phyloP scores from a whole-genome alignment of 805 yeast genomes.

The Isabelozyma heimii region DNA sequence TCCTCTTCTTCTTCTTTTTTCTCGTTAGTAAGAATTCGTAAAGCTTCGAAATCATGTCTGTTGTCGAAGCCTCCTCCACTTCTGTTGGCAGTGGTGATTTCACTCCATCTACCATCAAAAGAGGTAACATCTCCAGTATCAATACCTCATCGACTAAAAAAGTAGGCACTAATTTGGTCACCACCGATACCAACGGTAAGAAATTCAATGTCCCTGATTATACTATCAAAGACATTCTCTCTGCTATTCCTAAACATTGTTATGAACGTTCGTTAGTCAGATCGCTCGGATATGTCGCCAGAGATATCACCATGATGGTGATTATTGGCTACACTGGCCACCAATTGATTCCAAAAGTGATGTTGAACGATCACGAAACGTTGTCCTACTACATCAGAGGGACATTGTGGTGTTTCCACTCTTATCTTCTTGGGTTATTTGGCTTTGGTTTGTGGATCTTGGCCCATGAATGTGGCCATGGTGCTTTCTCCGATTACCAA shows the following conservation, averaged over 20 bases:
- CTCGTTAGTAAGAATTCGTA: not conserved
- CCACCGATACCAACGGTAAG: constrained; percentile 52
- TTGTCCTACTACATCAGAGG: constrained; percentile 29
- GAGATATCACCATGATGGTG: constrained; percentile 49
- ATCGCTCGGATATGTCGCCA: constrained; percentile 50
- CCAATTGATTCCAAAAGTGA: constrained; percentile 41
- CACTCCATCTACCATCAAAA: constrained; percentile 2
- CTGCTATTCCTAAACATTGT: constrained; percentile 60
- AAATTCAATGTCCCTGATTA: constrained; percentile 61
- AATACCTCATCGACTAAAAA: not conserved
- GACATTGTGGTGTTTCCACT: constrained; percentile 39
- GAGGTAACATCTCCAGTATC: constrained; percentile 11
- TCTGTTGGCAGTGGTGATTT: not conserved
- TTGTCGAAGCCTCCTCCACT: constrained; percentile 2
- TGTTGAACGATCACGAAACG: constrained; percentile 13
- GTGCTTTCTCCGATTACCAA: constrained; percentile 56
- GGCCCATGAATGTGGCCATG: constrained; percentile 67
- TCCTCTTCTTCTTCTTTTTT: not conserved
- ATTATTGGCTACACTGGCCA: constrained; percentile 42
- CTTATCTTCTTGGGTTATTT: constrained; percentile 44
- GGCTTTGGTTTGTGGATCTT: constrained; percentile 62
- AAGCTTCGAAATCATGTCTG: not conserved
- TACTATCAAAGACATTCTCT: constrained; percentile 55
- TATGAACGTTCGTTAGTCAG: constrained; percentile 50
- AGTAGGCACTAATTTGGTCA: constrained; percentile 19